phyloP scores from a whole-genome alignment of 495 filamentous ascomycete genomes.

The Xylaria longipes region DNA sequence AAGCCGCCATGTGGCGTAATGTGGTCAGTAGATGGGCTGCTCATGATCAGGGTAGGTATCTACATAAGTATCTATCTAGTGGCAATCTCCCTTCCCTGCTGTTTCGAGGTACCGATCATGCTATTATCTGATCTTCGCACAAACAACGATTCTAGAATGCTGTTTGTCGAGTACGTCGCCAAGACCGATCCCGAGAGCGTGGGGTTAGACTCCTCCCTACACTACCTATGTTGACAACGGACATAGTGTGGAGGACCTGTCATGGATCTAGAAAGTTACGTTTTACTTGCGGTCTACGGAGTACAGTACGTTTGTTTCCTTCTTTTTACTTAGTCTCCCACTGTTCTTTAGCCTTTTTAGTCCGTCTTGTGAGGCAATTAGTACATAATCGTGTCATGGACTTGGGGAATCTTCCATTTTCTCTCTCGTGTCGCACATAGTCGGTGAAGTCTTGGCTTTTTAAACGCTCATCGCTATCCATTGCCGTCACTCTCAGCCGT shows the following conservation, averaged over 20 bases:
- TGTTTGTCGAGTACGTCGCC: conserved; percentile 1
- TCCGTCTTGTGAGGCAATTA: not conserved
- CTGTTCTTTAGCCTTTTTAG: not conserved
- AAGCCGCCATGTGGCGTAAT: not conserved
- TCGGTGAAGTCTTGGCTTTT: not conserved
- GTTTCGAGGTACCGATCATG: not conserved
- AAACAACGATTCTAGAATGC: conserved; percentile 2
- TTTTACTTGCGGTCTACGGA: not conserved
- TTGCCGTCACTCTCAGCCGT: not conserved
- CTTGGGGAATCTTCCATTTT: not conserved
- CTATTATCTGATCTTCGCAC: not conserved
- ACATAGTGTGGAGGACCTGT: not conserved
- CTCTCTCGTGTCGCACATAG: not conserved
- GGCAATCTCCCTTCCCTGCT: not conserved
- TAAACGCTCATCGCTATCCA: not conserved
- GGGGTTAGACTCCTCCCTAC: not conserved
- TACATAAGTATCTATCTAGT: not conserved
- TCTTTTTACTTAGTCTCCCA: not conserved
- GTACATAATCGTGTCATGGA: not conserved
- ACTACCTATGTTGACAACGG: conserved; percentile 6
- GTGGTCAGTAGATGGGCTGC: not conserved
- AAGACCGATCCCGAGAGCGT: conserved; percentile 16
- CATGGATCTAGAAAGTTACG: not conserved
- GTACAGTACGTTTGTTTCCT: not conserved
- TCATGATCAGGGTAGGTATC: conserved; percentile 2